Base-by-base conservation (phyloP, 306 rosid species). In the Fragaria ananassa region DNA sequence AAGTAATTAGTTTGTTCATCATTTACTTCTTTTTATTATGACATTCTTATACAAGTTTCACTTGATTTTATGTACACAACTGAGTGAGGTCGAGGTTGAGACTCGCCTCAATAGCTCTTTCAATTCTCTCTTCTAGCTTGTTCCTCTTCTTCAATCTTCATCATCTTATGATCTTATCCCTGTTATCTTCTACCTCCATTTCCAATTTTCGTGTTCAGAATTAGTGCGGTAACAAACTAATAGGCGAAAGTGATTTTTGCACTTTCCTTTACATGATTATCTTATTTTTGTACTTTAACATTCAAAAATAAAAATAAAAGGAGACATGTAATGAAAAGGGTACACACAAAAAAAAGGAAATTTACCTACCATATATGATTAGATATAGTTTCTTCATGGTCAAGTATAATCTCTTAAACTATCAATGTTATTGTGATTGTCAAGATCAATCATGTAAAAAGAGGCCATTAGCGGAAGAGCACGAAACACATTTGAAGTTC, bases 1-100 rank as follows among this genome's bases (percentile, higher is more conserved):
- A 89, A 88, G 71, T 95, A 80, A 85, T 41, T 13, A 29, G 29
- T 14, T 46, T 6, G 58, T 27, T 47, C 19, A 47, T 42, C 6
- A 25, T 6, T 69, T 6, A 8, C n/a, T 70, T 27, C 14, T 10
- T 34, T 47, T 49, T 5, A 66, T 70, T 37, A 21, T 23, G 3
- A 31, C 8, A 62, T 31, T 41, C 68, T 14, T 42, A 25, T 39
- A 62, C 35, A 64, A 8, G 54, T 23, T 23, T 58, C 39, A 23
- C 25, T 73, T 31, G 0, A 17, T 56, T 56, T 73, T 25, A 73
- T 41, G 76, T 56, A 42, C 42, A 41, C 77, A 73, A 41, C 10
- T 25, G 76, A 37, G 17, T 13, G 6, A 64, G 45, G 18, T 25
- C 18, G 23, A 63, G 44, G 44, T 63, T 63, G 2, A 34, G 23